Base-by-base conservation (phyloP, 352 stramenopile species). In the Stramenopiles sp. region DNA sequence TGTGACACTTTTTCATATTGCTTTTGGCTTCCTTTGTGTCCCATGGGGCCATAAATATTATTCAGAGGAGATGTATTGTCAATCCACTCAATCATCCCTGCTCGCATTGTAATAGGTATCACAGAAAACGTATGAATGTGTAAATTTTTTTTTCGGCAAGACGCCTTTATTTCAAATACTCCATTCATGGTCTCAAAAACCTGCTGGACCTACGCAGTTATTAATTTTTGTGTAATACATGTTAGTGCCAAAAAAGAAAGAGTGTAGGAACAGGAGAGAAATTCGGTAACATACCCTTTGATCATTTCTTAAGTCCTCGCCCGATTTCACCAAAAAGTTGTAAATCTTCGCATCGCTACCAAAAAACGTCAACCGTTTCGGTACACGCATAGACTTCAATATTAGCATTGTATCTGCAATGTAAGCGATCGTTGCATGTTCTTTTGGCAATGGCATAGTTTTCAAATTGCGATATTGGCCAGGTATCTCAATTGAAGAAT, bases 171-270 rank as follows among this genome's bases (percentile, higher is more conserved):
- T 30, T 87, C 81, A 14, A 96, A 86, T 75, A 95, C 90, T 75
- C 91, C 86, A 82, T 96, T 96, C 90, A 97, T 95, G 30, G 95
- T 88, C 29, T 89, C 88, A 85, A 96, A 97, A 0, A 97, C 84
- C 81, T 95, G 91, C 81, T 96, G 90, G 78, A 97, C n/a, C n/a
- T n/a, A n/a, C n/a, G n/a, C n/a, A n/a, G n/a, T n/a, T n/a, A n/a
- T n/a, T n/a, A n/a, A n/a, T n/a, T n/a, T n/a, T n/a, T n/a, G n/a
- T n/a, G n/a, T n/a, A n/a, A n/a, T n/a, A n/a, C n/a, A n/a, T n/a
- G n/a, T n/a, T n/a, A n/a, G n/a, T n/a, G n/a, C n/a, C n/a, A n/a
- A n/a, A n/a, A n/a, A n/a, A n/a, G n/a, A n/a, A n/a, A n/a, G n/a
- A n/a, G n/a, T n/a, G n/a, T n/a, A n/a, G n/a, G n/a, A n/a, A n/a